Percentiles rank a stretch among this genome's conserved stretches.
phyloP scores from a whole-genome alignment of 306 rosid species.

The Begonia fuchsioides region DNA sequence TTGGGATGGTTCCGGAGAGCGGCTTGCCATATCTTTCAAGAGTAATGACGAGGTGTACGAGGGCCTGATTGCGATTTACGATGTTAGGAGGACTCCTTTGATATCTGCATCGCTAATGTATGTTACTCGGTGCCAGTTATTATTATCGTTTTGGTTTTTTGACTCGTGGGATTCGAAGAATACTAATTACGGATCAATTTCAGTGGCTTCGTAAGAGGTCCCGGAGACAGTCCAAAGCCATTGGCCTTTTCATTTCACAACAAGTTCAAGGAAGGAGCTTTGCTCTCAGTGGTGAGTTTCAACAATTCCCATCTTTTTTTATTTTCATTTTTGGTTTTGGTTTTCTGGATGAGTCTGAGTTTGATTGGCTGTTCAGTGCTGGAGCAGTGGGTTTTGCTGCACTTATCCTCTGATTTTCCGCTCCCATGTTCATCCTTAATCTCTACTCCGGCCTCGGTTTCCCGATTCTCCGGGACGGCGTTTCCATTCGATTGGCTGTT shows the following conservation, averaged over 20 bases:
- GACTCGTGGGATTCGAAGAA: not conserved
- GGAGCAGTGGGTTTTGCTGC: constrained; percentile 97
- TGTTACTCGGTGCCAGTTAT: constrained; percentile 20
- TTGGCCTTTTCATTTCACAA: constrained; percentile 62
- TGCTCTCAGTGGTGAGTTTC: constrained; percentile 75
- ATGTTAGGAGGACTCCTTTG: constrained; percentile 61
- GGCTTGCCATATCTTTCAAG: constrained; percentile 75
- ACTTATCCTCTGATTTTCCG: constrained; percentile 83
- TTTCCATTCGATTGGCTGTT: too few relatives aligned
- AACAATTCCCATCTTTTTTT: not conserved
- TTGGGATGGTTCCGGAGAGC: constrained; percentile 96
- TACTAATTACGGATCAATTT: constrained; percentile 1
- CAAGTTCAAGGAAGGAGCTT: constrained; percentile 83
- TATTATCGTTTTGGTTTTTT: not conserved
- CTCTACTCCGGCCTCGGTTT: not conserved
- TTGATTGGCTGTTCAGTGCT: constrained; percentile 44
- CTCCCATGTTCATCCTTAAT: constrained; percentile 42
- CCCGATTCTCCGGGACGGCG: too few relatives aligned
- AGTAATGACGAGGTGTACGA: constrained; percentile 55
- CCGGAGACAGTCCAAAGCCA: constrained; percentile 78
- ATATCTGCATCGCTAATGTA: constrained; percentile 70
- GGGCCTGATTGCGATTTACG: constrained; percentile 83
- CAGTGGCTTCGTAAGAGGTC: constrained; percentile 96
- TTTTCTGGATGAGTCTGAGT: not conserved
- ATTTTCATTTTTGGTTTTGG: not conserved